Conservation (phyloP, 139 green algal genomes). For the Closterium sp. region DNA sequence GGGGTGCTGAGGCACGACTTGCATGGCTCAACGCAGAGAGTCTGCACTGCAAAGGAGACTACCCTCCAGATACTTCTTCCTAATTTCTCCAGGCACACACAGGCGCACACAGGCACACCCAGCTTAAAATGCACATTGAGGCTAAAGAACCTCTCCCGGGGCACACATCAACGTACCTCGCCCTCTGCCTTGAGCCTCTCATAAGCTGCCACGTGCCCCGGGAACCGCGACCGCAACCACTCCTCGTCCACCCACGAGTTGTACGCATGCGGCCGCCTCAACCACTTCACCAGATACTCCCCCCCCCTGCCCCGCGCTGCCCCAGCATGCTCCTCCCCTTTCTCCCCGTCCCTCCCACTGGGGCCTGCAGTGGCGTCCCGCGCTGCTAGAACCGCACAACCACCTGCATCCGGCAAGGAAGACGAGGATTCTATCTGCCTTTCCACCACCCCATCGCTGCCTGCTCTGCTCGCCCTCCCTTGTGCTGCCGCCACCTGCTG, state of each 20-base stretch:
- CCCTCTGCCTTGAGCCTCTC: not conserved
- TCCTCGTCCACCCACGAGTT: not conserved
- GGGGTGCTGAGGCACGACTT: no score
- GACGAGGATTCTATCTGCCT: no score
- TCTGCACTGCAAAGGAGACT: not conserved
- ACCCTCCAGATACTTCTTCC: no score
- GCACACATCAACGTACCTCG: not conserved
- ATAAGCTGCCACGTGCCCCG: not conserved
- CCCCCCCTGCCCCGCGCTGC: not conserved
- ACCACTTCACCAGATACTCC: not conserved
- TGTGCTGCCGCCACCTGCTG: no score
- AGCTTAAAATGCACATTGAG: no score
- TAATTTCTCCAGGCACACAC: not conserved
- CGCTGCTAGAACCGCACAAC: not conserved
- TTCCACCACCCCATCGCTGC: no score
- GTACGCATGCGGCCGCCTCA: not conserved
- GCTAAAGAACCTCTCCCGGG: no score
- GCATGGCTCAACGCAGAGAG: no score
- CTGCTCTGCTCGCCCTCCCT: no score
- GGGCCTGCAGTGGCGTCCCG: not conserved
- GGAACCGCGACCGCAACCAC: not conserved
- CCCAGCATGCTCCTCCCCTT: no score
- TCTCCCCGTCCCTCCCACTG: not conserved
- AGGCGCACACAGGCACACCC: not conserved
- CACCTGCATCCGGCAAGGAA: not conserved